Evolutionary conservation across 495 filamentous ascomycete species (phyloP), one percentile per base, ranked within the genome.

Genomic region (Neurospora sp.): DNA sequence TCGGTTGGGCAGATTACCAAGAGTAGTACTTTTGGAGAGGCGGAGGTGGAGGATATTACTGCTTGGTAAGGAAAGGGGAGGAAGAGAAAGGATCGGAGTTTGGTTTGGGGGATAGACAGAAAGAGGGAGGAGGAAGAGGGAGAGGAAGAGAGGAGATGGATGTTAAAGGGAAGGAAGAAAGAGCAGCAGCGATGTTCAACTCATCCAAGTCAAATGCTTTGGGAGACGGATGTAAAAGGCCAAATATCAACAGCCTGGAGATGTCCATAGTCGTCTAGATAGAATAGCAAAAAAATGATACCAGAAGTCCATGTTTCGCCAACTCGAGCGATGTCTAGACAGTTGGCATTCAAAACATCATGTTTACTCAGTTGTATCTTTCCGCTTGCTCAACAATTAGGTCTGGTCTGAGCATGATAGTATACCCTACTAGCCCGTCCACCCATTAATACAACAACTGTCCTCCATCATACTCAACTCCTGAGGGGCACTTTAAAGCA

Each of bases 41-140:
- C 93, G 3, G 95, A 99, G 83, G 94, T 98, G 53, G 95, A 94
- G 73, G 96, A 99, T 81, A 97, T 99, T 75, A 97, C 94, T 70
- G 94, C 93, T 45, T 98, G 95, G 95, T 98, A 90, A 70, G 2
- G 27, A 2, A 31, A 35, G 2, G 59, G 7, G 27, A 31, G 53
- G 22, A 0, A 31, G 6, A 2, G 12, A 4, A 16, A 61, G 12
- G 12, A 61, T 31, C 1, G 12, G 12, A 61, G 53, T 61, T 37
- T 37, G 35, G 31, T 35, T 37, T 31, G 4, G 20, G 10, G 47
- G 22, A 10, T 47, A 18, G 12, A 42, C 4, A 10, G n/a, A 5
- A 35, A 5, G 31, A 12, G 10, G 3, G n/a, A 22, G 45, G 27
- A 3, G 0, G 31, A 35, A 35, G 31, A 12, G 10, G 3, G n/a